Base-by-base conservation (phyloP, 2,329 filamentous ascomycete genomes). In the Ophiostoma pallidulum region DNA sequence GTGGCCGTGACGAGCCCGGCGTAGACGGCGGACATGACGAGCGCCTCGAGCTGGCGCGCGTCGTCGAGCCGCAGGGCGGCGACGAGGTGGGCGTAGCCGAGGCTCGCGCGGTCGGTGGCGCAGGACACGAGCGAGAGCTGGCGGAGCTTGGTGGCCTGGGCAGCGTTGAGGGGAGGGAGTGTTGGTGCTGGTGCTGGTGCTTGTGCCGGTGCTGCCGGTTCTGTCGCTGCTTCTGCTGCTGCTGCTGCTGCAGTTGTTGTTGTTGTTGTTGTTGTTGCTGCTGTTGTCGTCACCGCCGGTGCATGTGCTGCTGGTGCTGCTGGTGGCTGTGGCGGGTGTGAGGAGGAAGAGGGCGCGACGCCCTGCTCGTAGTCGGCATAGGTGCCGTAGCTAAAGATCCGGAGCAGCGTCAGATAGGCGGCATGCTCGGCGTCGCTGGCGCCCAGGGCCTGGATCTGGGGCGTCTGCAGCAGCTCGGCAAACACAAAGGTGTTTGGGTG, bases 381-480 rank as follows among this genome's bases (percentile, higher is more conserved):
- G 51, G 88, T 95, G 51, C 91, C 92, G 73, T 92, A 88, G 50
- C 89, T 86, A 67, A 98, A 98, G 59, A 94, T 82, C 65, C 90
- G 77, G 38, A 98, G 82, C 13, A 94, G 75, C 2, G 71, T 77
- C 43, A 92, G 73, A 65, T 87, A 68, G 4, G 69, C 57, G 2
- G 73, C 68, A 58, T 83, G 78, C 41, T 94, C 84, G 31, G 73
- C 62, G n/a, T 58, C 54, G 18, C 59, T 60, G 8, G 64, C 63
- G 33, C 72, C 71, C 38, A 97, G 80, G 12, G 78, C 74, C 65
- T 92, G 85, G 56, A 97, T 81, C 57, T 87, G 80, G 0, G 86
- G 80, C 1, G 82, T 80, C 58, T 85, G 76, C 32, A 98, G 80
- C n/a, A 98, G 82, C 68, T 97, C 91, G 56, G 86, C 80, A 70